Base-by-base conservation (phyloP, 1,284 basidiomycete genomes). In the Austroboletus niveus region DNA sequence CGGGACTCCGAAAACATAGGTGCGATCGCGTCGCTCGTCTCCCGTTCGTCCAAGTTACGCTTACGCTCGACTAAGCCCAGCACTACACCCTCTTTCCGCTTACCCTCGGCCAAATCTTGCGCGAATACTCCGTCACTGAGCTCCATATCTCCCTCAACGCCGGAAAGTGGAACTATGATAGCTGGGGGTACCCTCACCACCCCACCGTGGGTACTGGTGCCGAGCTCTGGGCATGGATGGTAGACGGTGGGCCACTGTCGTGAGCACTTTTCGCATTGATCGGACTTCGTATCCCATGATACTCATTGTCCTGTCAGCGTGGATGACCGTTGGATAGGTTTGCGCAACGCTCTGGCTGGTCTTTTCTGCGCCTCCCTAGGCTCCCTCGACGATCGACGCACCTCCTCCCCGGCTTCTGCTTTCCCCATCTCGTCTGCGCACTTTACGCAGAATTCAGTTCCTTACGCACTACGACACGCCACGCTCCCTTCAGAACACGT, bases 311-410 rank as follows among this genome's bases (percentile, higher is more conserved):
- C 12, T 7, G 15, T 41, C 60, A 91, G 86, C 30, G 71, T 88
- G 38, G 85, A 92, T 56, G 75, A 82, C 45, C 80, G 89, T 30
- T 98, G 95, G 94, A 79, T 81, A 55, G 87, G 84, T 5, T 78
- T 97, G 4, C 87, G 93, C 11, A 94, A 96, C 60, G 87, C 92
- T 1, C 77, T 98, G 1, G 89, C 94, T 0, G 95, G 96, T 9
- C 74, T 98, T 10, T 98, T 99, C 72, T 98, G 97, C 63, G 90
- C 95, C 3, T 94, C 92, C 5, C 77, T 98, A 0, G 92, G 89
- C 17, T 84, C 84, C 11, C 73, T 89, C 32, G 84, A 92, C 58
- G 80, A 83, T 49, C 73, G 84, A 57, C 77, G 88, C 51, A 92
- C 82, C 34, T 91, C 84, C 20, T 82, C 77, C 12, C 90, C 85